Evolutionary conservation across 108 stramenopile species (phyloP), one percentile per base, ranked within the genome.

Genomic region (Nitzschia sp.): DNA sequence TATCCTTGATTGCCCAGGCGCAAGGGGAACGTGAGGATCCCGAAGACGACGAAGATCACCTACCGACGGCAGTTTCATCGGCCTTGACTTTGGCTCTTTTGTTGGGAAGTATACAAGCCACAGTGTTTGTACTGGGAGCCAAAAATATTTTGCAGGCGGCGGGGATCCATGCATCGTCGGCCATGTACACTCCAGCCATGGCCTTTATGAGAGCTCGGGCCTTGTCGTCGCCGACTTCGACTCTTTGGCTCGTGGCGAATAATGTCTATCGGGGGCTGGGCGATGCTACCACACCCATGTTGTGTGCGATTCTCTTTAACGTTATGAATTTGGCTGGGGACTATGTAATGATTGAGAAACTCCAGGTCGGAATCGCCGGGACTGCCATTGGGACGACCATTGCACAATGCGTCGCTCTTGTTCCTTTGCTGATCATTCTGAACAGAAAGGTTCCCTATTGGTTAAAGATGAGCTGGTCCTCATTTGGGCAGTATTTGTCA

Each of bases 191-290:
- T 45, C 59, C 74, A 8, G 82, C 82, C 8, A 9, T 72, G 17
- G n/a, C 54, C 2, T 82, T 78, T 57, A 46, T 82, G 53, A 33
- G 62, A 19, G 53, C 56, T 21, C 69, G 74, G 1, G 77, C 68
- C 46, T 25, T 76, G 13, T 74, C 69, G 18, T 13, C 65, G 2
- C 71, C 74, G 2, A 58, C 78, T 23, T 53, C 82, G 27, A 79
- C 78, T 3, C 32, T 79, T 13, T 71, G 70, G 75, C 66, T 79
- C 11, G 78, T 83, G 19, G 19, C 64, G 1, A 79, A 68, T 47
- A 74, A 77, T 21, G 59, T 83, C 11, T 83, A 75, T 47, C 73
- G 82, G 13, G 82, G 82, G n/a, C 38, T 79, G 17, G 82, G 82
- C 15, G 78, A 83, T 57, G 78, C 82, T 30, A n/a, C 34, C 17